Base-by-base conservation (phyloP, 2,329 filamentous ascomycete species). In the Botryotinia convoluta region DNA sequence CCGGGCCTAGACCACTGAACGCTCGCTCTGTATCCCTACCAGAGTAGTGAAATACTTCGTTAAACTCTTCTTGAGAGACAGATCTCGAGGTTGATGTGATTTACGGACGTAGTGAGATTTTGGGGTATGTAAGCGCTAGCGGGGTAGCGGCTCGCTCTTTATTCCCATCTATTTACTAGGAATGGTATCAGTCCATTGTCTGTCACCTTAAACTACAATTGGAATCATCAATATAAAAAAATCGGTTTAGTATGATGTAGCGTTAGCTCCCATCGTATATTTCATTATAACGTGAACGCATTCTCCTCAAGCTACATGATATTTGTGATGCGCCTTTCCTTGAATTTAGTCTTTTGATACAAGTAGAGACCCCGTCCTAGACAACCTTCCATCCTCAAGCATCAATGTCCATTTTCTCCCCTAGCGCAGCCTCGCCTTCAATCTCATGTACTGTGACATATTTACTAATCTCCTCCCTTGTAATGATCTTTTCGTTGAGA, bases 401-500 rank as follows among this genome's bases (percentile, higher is more conserved):
- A 81, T 92, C 90, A 63, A 92, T 85, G 79, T 92, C 90, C 90
- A 92, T 92, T 81, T 85, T 86, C 81, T 92, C 90, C 68, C 88
- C 88, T 76, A 92, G 90, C 72, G 90, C 88, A 72, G 91, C 79
- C 10, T 74, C 77, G 59, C 77, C 76, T 69, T 79, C 88, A 79
- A 97, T 84, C 82, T 98, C 95, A 79, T 97, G 91, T 74, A 99
- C 92, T 44, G 92, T 97, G 74, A 98, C 91, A 83, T 96, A 98
- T 83, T 97, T 95, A 82, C 92, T 92, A 80, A 99, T 92, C 80
- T 99, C 94, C 83, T 95, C 92, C 86, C 93, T 96, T 80, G 89
- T 94, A 82, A 98, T 97, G 78, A 98, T 88, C 88, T 97, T 97
- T 87, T 99, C 93, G 83, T 97, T 96, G 81, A 99, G 86, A 77